Percentiles rank a stretch among this genome's conserved stretches.
Evolutionary conservation across 331 rosid genomes (phyloP).

Genomic region (Malus hybrid): DNA sequence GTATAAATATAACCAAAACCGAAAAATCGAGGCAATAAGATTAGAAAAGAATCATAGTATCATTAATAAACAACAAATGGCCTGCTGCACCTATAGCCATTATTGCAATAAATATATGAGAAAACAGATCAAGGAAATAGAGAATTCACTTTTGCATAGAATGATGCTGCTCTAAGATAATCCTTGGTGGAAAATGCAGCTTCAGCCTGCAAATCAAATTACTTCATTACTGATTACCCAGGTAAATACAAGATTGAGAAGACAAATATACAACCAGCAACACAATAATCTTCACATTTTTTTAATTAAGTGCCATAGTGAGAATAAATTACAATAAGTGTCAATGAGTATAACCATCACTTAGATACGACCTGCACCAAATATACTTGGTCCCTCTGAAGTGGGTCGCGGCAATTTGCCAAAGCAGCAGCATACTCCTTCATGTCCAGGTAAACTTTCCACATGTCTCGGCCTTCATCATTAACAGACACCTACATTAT

Average conservation of each 20-base stretch:
- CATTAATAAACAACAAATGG: background rate
- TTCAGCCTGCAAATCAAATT: slow-evolving; percentile 79
- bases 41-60: background rate
- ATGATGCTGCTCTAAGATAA: slow-evolving; percentile 86
- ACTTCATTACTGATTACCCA: slow-evolving; percentile 14
- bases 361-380: slow-evolving; percentile 55
- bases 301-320: background rate
- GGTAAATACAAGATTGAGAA: background rate
- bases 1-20: background rate
- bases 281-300: background rate
- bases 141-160: slow-evolving; percentile 76
- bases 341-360: background rate
- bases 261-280: background rate
- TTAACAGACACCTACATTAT: slow-evolving; percentile 73
- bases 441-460: slow-evolving; percentile 98
- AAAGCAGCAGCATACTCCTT: slow-evolving; percentile 86
- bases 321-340: background rate
- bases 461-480: slow-evolving; percentile 96
- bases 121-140: slow-evolving; percentile 20
- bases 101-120: background rate
- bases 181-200: slow-evolving; percentile 78
- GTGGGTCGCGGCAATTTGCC: slow-evolving; percentile 84
- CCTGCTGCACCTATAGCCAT: background rate
- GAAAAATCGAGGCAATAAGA: background rate
- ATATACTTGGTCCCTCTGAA: slow-evolving; percentile 95